Percentiles rank a stretch among this genome's conserved stretches.
Conservation (phyloP, 495 filamentous ascomycete genomes). For the Trichocladium uniseriatum region DNA sequence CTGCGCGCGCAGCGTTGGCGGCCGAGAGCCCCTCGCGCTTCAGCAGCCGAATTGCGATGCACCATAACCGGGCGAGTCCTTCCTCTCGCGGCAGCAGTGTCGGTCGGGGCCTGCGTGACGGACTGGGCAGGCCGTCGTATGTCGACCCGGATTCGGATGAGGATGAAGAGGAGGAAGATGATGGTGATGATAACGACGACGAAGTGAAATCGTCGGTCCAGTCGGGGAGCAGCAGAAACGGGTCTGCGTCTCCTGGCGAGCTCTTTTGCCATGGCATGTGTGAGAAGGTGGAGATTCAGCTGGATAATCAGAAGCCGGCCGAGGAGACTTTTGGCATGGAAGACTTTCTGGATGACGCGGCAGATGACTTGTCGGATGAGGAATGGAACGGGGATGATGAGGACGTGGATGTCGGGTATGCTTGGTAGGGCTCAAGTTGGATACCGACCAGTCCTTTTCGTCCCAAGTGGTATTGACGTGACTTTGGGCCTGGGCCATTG, state of each 20-base stretch:
- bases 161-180: background rate
- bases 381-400: conserved; percentile 63
- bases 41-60: conserved; percentile 18
- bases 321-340: conserved; percentile 65
- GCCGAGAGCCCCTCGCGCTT: conserved; percentile 10
- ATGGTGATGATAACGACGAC: background rate
- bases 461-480: too few species aligned
- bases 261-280: conserved; percentile 65
- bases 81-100: conserved; percentile 17
- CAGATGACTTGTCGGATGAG: conserved; percentile 50
- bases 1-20: background rate
- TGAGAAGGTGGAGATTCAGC: conserved; percentile 63
- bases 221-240: background rate
- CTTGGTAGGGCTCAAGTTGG: conserved; percentile 14
- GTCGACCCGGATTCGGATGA: conserved; percentile 27
- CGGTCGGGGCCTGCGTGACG: conserved; percentile 11
- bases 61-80: background rate
- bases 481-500: too few species aligned
- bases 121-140: conserved; percentile 16
- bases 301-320: conserved; percentile 72
- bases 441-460: background rate
- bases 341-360: conserved; percentile 67
- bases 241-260: background rate
- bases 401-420: conserved; percentile 16
- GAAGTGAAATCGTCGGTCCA: background rate